Conservation (phyloP, 345 rosid genomes). For the Citrus australasica region DNA sequence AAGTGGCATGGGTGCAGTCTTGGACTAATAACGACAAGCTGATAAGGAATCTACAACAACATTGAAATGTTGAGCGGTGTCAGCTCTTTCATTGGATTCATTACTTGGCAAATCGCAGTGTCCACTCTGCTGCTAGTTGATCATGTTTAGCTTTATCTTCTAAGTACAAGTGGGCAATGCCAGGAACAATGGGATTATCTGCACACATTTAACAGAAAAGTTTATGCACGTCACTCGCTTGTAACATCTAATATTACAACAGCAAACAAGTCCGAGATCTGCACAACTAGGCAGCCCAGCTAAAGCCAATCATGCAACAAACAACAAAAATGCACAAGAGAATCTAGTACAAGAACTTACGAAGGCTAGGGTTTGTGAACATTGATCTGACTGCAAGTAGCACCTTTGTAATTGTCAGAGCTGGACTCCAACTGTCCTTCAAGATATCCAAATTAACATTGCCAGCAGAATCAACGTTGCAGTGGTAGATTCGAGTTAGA, state of each 20-base stretch:
- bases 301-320: not conserved
- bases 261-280: not conserved
- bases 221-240: not conserved
- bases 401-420: constrained; percentile 76
- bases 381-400: constrained; percentile 72
- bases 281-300: no score
- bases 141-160: constrained; percentile 76
- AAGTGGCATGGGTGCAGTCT: not conserved
- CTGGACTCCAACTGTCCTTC: constrained; percentile 90
- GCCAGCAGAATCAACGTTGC: constrained; percentile 79
- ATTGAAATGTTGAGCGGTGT: not conserved
- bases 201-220: constrained; percentile 12
- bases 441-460: constrained; percentile 69
- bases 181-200: constrained; percentile 65
- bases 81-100: not conserved
- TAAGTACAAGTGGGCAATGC: constrained; percentile 66
- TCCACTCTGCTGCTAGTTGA: constrained; percentile 83
- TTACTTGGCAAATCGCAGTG: constrained; percentile 79
- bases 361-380: constrained; percentile 71
- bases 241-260: not conserved
- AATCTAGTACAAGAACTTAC: constrained; percentile 35
- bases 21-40: not conserved
- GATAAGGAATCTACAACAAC: not conserved
- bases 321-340: not conserved
- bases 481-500: constrained; percentile 87